phyloP scores from a whole-genome alignment of 2,329 filamentous ascomycete species.

The Arachnomyces sp. region DNA sequence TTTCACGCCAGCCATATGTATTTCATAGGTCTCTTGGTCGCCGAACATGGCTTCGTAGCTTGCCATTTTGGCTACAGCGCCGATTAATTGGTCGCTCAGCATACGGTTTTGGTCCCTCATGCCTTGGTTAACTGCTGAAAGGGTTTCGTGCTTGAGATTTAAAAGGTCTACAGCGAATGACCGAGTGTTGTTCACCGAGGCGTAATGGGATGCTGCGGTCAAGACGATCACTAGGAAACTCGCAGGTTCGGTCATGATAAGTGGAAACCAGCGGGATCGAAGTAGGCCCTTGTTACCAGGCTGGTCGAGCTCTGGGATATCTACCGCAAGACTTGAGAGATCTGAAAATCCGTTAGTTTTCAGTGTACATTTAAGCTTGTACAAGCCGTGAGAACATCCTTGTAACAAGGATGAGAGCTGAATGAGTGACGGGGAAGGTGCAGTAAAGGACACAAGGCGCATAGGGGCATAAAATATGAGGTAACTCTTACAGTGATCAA shows the following conservation, averaged over 20 bases:
- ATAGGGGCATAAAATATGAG: slow-evolving; percentile 1
- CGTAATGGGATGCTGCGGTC: slow-evolving; percentile 35
- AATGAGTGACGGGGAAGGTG: no score
- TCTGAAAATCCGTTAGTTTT: slow-evolving; percentile 15
- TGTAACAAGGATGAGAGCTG: not conserved
- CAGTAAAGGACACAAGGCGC: not conserved
- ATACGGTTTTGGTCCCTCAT: slow-evolving; percentile 23
- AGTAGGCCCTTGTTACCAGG: slow-evolving; percentile 26
- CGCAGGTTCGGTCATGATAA: slow-evolving; percentile 33
- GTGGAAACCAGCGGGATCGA: slow-evolving; percentile 32
- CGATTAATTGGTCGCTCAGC: slow-evolving; percentile 37
- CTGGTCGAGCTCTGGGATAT: slow-evolving; percentile 36
- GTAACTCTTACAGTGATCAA: slow-evolving; percentile 25
- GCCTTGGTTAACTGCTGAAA: slow-evolving; percentile 35
- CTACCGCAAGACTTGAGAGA: slow-evolving; percentile 31
- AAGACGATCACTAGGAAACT: slow-evolving; percentile 36
- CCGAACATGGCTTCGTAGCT: slow-evolving; percentile 47
- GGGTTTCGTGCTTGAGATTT: slow-evolving; percentile 37
- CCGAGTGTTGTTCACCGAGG: slow-evolving; percentile 18
- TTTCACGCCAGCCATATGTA: slow-evolving; percentile 41
- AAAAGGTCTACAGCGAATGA: slow-evolving; percentile 26
- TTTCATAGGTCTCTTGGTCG: slow-evolving; percentile 32
- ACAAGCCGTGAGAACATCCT: slow-evolving; percentile 5
- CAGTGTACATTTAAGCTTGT: no score
- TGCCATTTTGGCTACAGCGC: slow-evolving; percentile 45